Conservation (phyloP, 306 rosid genomes). For the Clitoria ternatea region DNA sequence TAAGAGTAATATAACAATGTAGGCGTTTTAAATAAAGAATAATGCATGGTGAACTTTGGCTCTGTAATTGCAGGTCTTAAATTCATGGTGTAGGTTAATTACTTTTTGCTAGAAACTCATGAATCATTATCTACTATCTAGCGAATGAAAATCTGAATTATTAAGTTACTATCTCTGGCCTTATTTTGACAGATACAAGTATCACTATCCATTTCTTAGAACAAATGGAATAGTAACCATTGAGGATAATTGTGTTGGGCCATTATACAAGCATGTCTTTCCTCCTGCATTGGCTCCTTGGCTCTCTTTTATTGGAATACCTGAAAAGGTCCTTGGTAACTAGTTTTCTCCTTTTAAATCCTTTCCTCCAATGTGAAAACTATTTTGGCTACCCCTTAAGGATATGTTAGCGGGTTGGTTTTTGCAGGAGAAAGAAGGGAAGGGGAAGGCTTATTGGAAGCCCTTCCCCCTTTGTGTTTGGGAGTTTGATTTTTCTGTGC, state of each 20-base stretch:
- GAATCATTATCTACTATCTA: too few relatives aligned
- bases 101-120: not conserved
- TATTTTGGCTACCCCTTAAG: not conserved
- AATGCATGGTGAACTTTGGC: too few relatives aligned
- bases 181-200: constrained; percentile 28
- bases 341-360: not conserved
- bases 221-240: constrained; percentile 28
- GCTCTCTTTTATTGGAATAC: constrained; percentile 30
- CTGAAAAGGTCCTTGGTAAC: constrained; percentile 17
- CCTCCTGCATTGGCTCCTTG: constrained; percentile 38
- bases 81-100: not conserved
- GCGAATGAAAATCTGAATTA: not conserved
- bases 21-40: too few relatives aligned
- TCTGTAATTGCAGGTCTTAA: not conserved
- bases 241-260: constrained; percentile 31
- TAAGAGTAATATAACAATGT: not conserved
- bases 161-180: not conserved
- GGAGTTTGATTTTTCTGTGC: too few relatives aligned
- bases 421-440: too few relatives aligned
- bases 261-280: constrained; percentile 34
- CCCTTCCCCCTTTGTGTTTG: too few relatives aligned
- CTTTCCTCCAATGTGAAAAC: not conserved
- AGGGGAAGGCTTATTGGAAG: too few relatives aligned
- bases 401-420: too few relatives aligned
- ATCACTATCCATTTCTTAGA: constrained; percentile 31